Conservation (phyloP, 1,284 basidiomycete species). For the Schizophyllum amplum region DNA sequence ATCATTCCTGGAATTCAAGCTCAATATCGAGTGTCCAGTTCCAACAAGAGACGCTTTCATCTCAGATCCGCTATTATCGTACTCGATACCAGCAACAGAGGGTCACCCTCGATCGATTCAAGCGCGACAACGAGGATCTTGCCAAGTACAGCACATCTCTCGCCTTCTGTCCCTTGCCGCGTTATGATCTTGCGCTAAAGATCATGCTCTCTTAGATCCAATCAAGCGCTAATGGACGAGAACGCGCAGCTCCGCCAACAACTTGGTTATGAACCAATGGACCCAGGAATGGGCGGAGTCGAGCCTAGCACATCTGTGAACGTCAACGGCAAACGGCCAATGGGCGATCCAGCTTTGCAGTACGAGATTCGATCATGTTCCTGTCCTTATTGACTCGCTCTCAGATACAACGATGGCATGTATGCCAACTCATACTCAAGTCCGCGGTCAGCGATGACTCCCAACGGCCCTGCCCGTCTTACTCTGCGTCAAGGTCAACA, state of each 20-base stretch:
- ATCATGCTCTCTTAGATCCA: constrained; percentile 29
- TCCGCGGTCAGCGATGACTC: constrained; percentile 11
- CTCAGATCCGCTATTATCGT: constrained; percentile 55
- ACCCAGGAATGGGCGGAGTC: constrained; percentile 16
- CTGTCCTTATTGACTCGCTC: constrained; percentile 8
- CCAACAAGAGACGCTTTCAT: constrained; percentile 67
- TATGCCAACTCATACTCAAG: constrained; percentile 11
- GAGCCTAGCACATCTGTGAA: constrained; percentile 35
- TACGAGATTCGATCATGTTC: background rate
- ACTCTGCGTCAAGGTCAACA: constrained; percentile 10
- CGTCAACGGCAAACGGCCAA: constrained; percentile 56
- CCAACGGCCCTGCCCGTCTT: constrained; percentile 12
- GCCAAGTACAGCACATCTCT: constrained; percentile 38
- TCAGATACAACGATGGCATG: background rate
- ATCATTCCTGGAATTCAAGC: background rate
- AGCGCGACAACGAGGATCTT: constrained; percentile 39
- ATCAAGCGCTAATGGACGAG: constrained; percentile 42
- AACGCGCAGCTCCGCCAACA: constrained; percentile 38
- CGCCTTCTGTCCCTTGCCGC: background rate
- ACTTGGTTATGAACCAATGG: constrained; percentile 16
- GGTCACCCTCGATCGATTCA: constrained; percentile 39
- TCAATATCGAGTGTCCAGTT: constrained; percentile 37
- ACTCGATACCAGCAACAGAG: constrained; percentile 45
- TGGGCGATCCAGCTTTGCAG: constrained; percentile 34
- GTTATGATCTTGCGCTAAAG: constrained; percentile 1